Evolutionary conservation across 164 flowering plant genomes (phyloP), one percentile per base, ranked within the genome.

Genomic region (Vitis rupestris): DNA sequence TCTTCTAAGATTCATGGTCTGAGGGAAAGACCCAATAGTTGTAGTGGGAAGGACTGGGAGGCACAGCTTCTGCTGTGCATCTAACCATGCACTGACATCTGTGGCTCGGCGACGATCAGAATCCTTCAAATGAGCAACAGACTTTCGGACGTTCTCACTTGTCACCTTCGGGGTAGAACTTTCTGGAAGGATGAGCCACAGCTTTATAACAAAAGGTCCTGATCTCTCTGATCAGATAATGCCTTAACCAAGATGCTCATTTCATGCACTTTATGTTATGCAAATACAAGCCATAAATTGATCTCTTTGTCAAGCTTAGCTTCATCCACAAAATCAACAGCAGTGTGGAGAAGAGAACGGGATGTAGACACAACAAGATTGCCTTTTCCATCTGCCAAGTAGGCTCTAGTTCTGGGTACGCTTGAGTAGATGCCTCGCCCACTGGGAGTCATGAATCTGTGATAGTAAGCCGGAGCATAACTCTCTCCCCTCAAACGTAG

Each of bases 261-360:
- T 55, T 79, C 82, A 58, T 72, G 71, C 29, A 79, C 51, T 54
- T 79, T 79, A 64, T 79, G 82, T 52, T 79, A 76, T 63, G 79
- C 76, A 59, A 79, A 79, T 17, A 79, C 82, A 29, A 79, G 69
- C 82, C 82, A 79, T 9, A 76, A 79, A 58, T 75, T 79, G 61
- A 75, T 75, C 67, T 79, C n/a, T n/a, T n/a, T n/a, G n/a, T n/a
- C n/a, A n/a, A n/a, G n/a, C n/a, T n/a, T n/a, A n/a, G n/a, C n/a
- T 58, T 79, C 82, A 61, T 79, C 72, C 27, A 72, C 69, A 50
- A 79, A 62, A 72, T 79, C 82, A 53, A 79, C 79, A 62, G 82
- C 82, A 61, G 82, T 79, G 67, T 79, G 82, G 58, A 75, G 62
- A 30, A 78, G 81, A 2, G 81, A 78, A n/a, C n/a, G n/a, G n/a